Conservation (phyloP, 2,329 filamentous ascomycete species). For the Ceratocystis variospora region DNA sequence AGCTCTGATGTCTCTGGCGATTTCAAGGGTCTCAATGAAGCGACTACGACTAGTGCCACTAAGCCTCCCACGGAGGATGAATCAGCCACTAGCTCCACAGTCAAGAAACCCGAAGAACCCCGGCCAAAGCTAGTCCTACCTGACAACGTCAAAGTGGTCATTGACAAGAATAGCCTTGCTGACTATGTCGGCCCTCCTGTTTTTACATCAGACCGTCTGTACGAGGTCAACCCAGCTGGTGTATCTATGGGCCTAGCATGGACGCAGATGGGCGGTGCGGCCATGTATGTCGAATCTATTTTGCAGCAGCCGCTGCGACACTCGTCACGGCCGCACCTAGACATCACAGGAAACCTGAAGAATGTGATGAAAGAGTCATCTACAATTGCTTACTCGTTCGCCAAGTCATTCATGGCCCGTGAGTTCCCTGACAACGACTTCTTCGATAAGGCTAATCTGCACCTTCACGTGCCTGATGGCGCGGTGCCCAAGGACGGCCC, state of each 20-base stretch:
- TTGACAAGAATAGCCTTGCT: conserved; percentile 78
- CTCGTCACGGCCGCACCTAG: conserved; percentile 61
- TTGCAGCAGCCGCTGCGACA: conserved; percentile 67
- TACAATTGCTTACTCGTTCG: conserved; percentile 86
- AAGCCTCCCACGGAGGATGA: conserved; percentile 29
- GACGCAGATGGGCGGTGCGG: conserved; percentile 93
- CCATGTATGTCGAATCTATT: conserved; percentile 94
- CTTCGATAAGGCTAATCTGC: conserved; percentile 89
- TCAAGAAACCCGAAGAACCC: conserved; percentile 50
- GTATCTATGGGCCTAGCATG: conserved; percentile 97
- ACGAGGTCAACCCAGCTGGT: conserved; percentile 83
- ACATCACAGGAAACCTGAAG: conserved; percentile 90
- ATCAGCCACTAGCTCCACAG: conserved; percentile 23
- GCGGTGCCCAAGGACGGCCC: conserved; percentile 91
- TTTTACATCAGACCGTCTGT: conserved; percentile 89
- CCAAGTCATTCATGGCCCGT: conserved; percentile 75
- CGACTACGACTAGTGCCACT: conserved; percentile 22
- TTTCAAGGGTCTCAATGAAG: conserved; percentile 21
- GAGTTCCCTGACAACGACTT: conserved; percentile 83
- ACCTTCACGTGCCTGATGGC: conserved; percentile 92
- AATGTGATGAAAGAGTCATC: conserved; percentile 98
- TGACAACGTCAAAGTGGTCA: conserved; percentile 70
- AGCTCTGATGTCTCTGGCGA: conserved; percentile 17
- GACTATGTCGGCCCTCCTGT: conserved; percentile 94
- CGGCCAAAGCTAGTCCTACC: conserved; percentile 71